Evolutionary conservation across 164 flowering plant species (phyloP), one percentile per base, ranked within the genome.

Genomic region (Aristolochia fimbriata): DNA sequence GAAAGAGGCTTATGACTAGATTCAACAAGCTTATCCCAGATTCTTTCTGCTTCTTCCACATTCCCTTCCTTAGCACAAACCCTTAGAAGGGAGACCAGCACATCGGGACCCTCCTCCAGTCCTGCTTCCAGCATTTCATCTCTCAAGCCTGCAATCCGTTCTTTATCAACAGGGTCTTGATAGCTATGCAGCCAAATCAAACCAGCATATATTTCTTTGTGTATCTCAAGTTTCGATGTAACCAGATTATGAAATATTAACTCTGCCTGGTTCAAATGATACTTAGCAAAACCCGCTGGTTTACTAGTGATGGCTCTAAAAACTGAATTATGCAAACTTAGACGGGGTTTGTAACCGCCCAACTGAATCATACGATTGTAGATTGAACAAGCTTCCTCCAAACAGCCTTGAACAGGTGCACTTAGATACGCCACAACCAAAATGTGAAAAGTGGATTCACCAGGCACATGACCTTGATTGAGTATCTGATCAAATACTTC

Each of bases 281-380:
- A 63, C 61, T 86, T 94, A 19, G 86, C 76, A 24, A 75, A 61
- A 51, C 62, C 75, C 21, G 83, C 89, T 3, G 86, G 80, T 68
- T 82, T 76, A 74, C 86, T 77, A 19, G 49, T 21, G 27, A 58
- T 37, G 61, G 99, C 86, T 78, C 73, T 81, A 67, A 91, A 91
- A 8, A 94, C 79, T 53, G 91, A 73, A 70, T 88, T 86, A 65
- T 94, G 97, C 69, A 94, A 80, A 72, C 85, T 81, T 60, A 82
- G 84, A 11, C 76, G 87, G 31, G 99, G 99, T 58, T 57, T 74
- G 70, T 91, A 93, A 19, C 88, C 89, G 27, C 97, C 97, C 55
- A 85, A 65, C 73, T 88, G 99, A 68, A 94, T 83, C 96, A 94
- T 94, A 9, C 82, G 87, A 64, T 88, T 88, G 76, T 86, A 94